Evolutionary conservation across 805 yeast genomes (phyloP), one percentile per base, ranked within the genome.

Genomic region (Candida chilensis): DNA sequence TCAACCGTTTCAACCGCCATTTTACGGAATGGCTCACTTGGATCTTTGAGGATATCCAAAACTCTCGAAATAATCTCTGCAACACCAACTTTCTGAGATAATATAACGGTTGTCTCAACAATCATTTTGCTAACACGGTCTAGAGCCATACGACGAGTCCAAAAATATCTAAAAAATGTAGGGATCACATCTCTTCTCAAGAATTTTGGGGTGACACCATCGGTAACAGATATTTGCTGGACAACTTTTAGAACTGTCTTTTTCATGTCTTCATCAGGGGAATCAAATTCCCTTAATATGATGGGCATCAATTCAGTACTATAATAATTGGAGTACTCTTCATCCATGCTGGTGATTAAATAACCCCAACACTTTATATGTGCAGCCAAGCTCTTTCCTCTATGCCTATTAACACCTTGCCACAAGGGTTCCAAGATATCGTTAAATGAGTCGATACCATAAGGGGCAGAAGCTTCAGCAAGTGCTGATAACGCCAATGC

Each of bases 191-290:
- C 72, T 5, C 60, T 64, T 26, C 60, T 55, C 16, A 78, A 46
- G 37, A 70, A 74, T 16, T 52, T 52, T 11, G 58, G 61, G 9
- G 76, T 65, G 10, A 84, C 63, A 9, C 74, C 73, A 9, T 71
- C 76, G 1, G 82, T 62, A 1, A 71, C 52, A 10, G 85, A 74
- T 41, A 92, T 73, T 36, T 71, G 77, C 32, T 70, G 78, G 18
- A 88, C 57, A 5, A 84, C 83, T 18, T 66, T 58, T 35, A 92
- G 51, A 3, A 88, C 80, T 0, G 87, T 70, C 35, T 70, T 70
- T 42, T 74, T 75, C 90, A 88, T 82, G 29, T 87, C 95, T 37
- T 83, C 94, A 45, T 86, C 95, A 0, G 92, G 87, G 1, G 94
- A 73, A 20, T 60, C 51, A 42, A 86, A 83, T 51, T 88, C 94